Evolutionary conservation across 768 basidiomycete species (phyloP), one percentile per base, ranked within the genome.

Genomic region (Gloeopeniophorella convolvens): DNA sequence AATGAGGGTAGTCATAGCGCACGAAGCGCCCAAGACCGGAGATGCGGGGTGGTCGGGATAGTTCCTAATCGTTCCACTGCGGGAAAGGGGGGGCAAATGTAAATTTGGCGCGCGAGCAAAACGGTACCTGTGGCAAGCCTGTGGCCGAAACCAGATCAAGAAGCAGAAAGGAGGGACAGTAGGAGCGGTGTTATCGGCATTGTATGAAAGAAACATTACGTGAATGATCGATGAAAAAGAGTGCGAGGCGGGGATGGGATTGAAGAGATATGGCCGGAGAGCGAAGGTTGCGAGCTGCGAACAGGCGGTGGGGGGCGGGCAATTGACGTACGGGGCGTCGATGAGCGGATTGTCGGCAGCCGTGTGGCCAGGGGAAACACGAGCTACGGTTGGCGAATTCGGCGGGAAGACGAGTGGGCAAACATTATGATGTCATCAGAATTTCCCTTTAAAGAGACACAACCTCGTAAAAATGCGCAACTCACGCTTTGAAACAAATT

Each of bases 221-320:
- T 54, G 41, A 54, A 13, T 36, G 4, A 54, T 54, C 52, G 51
- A 53, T 48, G 49, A 43, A 11, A 36, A n/a, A n/a, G n/a, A n/a
- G n/a, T 32, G 33, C 43, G 42, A 31, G 24, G 30, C 12, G 24
- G n/a, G n/a, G n/a, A n/a, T n/a, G n/a, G n/a, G n/a, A n/a, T n/a
- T 21, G 33, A 20, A 28, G 45, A 33, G 45, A 28, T 23, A n/a
- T n/a, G n/a, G n/a, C n/a, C n/a, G n/a, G n/a, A n/a, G n/a, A n/a
- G n/a, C n/a, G n/a, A n/a, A n/a, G n/a, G n/a, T n/a, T n/a, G n/a
- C n/a, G n/a, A n/a, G n/a, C n/a, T n/a, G 37, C n/a, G 41, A 42
- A 27, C 15, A 27, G 28, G 21, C 9, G 41, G n/a, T 5, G 18
- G 41, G 7, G 41, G 28, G 21, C 23, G 26, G 7, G 21, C n/a